Evolutionary conservation across 2,329 filamentous ascomycete genomes (phyloP).

Genomic region (Fusarium piperis): DNA sequence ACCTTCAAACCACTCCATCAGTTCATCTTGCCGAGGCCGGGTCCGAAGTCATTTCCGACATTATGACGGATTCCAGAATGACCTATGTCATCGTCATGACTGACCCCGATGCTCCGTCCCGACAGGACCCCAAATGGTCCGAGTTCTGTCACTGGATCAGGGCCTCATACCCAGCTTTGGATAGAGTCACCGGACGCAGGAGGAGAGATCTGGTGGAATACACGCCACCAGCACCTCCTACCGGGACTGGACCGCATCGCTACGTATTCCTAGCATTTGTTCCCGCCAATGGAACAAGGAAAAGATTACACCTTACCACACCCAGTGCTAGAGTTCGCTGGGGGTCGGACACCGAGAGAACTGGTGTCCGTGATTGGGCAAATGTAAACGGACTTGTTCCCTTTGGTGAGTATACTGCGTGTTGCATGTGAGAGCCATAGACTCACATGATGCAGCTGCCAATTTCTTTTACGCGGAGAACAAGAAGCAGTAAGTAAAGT

Average conservation of each 20-base stretch:
- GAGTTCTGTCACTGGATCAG: slow-evolving; percentile 39
- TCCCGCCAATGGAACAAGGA: slow-evolving; percentile 28
- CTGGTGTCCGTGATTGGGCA: slow-evolving; percentile 36
- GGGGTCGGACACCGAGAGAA: slow-evolving; percentile 20
- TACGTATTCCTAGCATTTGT: slow-evolving; percentile 35
- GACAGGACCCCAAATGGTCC: slow-evolving; percentile 35
- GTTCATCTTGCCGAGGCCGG: background rate
- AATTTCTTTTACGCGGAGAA: slow-evolving; percentile 39
- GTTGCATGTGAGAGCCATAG: background rate
- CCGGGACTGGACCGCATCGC: slow-evolving; percentile 34
- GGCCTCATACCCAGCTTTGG: background rate
- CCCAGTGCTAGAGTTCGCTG: slow-evolving; percentile 31
- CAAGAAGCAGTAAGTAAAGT: slow-evolving; percentile 15
- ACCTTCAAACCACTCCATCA: background rate
- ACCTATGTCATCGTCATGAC: slow-evolving; percentile 28
- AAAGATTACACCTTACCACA: slow-evolving; percentile 21
- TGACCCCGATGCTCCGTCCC: slow-evolving; percentile 34
- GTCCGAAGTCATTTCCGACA: background rate
- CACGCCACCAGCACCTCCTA: slow-evolving; percentile 28
- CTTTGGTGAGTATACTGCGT: slow-evolving; percentile 15
- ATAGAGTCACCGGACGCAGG: background rate
- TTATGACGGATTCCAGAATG: background rate
- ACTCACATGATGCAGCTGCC: slow-evolving; percentile 25
- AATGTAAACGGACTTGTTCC: slow-evolving; percentile 30
- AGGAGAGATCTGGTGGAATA: slow-evolving; percentile 29